Evolutionary conservation across 1,139 yeast genomes (phyloP), one percentile per base, ranked within the genome.

Genomic region (Scheffersomyces parashehatae): DNA sequence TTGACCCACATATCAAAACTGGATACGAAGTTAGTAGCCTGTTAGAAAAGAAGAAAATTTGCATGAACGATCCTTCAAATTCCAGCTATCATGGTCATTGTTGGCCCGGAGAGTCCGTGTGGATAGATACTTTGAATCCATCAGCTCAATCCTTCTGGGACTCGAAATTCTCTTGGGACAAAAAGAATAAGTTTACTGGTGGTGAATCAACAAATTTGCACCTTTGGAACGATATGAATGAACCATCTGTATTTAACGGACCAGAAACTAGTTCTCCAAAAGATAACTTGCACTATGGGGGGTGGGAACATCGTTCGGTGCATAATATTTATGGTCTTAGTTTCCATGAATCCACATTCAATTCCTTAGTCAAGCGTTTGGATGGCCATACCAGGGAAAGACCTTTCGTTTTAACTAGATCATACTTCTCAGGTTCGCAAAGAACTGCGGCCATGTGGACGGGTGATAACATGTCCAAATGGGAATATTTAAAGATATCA

Each of bases 161-260:
- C 47, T 34, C 50, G 13, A 59, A 61, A 24, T 70, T 64, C 48
- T 51, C 46, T 31, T 52, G 56, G 45, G 50, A 61, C 3, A 35
- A 43, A 3, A 48, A 55, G 9, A 61, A 67, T 43, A 42, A 51
- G 30, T 63, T 65, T 38, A 73, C 83, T 50, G 82, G 84, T 0
- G 68, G 75, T 30, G 71, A 82, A 24, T 53, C 66, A 6, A 64
- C 73, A 6, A 93, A 93, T 57, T 62, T 90, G 42, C 86, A 85
- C 56, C 70, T 95, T 28, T 93, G 99, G 99, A 95, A 93, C 63
- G 99, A 95, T 63, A 93, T 93, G 99, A 89, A 88, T 65, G 99
- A 93, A 65, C 98, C 98, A 0, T 88, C 97, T 0, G 86, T 93
- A 3, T 95, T 93, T 62, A 81, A 85, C 55, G 99, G 98, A 0